A percentile compares a stretch with the other conserved stretches of the same genome.
Evolutionary conservation across 768 basidiomycete species (phyloP).

Genomic region (Suillus hirtellus): DNA sequence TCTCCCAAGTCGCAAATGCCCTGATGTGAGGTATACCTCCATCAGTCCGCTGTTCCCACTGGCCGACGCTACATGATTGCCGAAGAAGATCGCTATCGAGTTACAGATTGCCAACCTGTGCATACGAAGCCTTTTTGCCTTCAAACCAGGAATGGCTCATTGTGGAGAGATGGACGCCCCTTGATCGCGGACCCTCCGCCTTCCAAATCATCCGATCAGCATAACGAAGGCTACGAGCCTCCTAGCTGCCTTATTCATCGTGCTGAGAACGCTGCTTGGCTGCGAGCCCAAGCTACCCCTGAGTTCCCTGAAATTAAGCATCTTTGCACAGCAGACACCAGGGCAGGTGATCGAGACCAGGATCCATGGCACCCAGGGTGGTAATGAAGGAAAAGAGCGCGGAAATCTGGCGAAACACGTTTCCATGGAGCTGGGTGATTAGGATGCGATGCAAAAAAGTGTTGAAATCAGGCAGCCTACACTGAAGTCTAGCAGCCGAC

Average conservation of each 20-base stretch:
- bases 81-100: constrained; percentile 89
- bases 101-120: constrained; percentile 92
- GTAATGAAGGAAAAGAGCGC: constrained; percentile 16
- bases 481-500: neutral
- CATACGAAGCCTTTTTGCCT: constrained; percentile 91
- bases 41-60: no score
- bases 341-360: constrained; percentile 39
- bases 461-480: constrained; percentile 9
- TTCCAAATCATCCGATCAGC: constrained; percentile 2
- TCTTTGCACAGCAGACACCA: constrained; percentile 53
- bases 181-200: constrained; percentile 42
- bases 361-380: constrained; percentile 32
- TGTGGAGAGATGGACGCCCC: constrained; percentile 57
- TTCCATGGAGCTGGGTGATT: constrained; percentile 17
- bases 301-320: constrained; percentile 72
- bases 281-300: constrained; percentile 74
- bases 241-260: constrained; percentile 70
- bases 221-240: constrained; percentile 43
- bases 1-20: no score
- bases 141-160: constrained; percentile 82
- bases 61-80: constrained; percentile 71
- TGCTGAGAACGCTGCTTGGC: constrained; percentile 60
- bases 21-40: no score
- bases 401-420: constrained; percentile 7
- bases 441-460: constrained; percentile 29